Evolutionary conservation across 345 rosid genomes (phyloP), one percentile per base, ranked within the genome.

Genomic region (Syzygium aqueum): DNA sequence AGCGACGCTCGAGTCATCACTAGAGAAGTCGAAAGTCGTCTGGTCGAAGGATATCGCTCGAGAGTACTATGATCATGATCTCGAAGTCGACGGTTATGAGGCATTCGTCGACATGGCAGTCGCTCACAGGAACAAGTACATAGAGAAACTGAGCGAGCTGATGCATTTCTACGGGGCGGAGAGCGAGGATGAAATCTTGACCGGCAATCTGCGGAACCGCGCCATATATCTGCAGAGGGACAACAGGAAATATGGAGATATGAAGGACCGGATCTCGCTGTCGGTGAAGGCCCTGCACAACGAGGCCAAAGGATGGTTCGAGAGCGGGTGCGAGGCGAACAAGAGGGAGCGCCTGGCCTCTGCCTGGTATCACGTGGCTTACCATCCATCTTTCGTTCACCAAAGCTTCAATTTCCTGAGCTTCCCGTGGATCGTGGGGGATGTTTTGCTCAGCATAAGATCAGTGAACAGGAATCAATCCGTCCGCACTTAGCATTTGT

Each of bases 351-450:
- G 85, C 87, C 63, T 96, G 89, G 97, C 99, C n/a, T 94, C 98
- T 1, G 99, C 99, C 13, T 95, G 99, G 99, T 96, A 96, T 88
- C 94, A 93, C 85, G 95, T 95, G 21, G 94, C 97, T 1, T 96
- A 95, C 88, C 96, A 91, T 88, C 94, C 95, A 8, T 90, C 87
- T 56, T 88, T 91, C 73, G 46, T 19, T 77, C 87, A 77, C 21
- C 94, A 90, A 88, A 85, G 90, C 85, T 51, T 25, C 73, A 93
- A 77, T 13, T 95, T 90, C 93, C 84, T 97, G 90, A 95, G 99
- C 90, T 96, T 97, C 56, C 98, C 98, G 8, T 96, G 97, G 99
- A 91, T 94, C 57, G 92, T 95, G 0, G 96, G 95, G 53, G 98
- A 95, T 53, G 89, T 92, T 73, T 87, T 95, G 85, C 90, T 96